Percentiles rank a stretch among this genome's conserved stretches.
These are phyloP conservation scores for Immersiporthe knoxdaviesiana DNA, from an alignment of 2,329 filamentous ascomycete genomes.

Conservation along the genomic window DNA sequence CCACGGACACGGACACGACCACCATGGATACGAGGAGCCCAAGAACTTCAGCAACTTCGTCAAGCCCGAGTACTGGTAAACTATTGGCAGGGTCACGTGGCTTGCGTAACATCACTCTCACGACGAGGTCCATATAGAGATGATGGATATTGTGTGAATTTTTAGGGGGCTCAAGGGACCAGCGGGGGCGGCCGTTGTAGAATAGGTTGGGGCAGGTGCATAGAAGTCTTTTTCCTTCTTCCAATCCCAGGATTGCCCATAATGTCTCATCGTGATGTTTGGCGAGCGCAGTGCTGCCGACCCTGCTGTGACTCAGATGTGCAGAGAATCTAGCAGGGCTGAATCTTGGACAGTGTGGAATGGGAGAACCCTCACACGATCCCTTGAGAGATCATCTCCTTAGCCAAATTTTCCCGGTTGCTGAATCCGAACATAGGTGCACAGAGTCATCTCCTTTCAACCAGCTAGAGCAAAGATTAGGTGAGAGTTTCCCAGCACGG, in stretches of 20 bases:
- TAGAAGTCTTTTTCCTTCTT: conserved; percentile 33
- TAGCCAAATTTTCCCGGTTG: not conserved
- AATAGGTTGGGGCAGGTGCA: conserved; percentile 39
- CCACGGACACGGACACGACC: conserved; percentile 56
- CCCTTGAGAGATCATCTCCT: not conserved
- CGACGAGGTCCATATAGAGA: conserved; percentile 19
- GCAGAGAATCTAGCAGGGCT: not conserved
- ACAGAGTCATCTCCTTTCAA: conserved; percentile 8
- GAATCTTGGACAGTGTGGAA: not conserved
- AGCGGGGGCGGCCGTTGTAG: conserved; percentile 41
- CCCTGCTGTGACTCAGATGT: not conserved
- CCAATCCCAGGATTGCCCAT: not conserved
- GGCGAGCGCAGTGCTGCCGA: not conserved
- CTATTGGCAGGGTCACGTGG: conserved; percentile 13
- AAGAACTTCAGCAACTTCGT: conserved; percentile 98
- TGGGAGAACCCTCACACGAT: not conserved
- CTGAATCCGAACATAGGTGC: not conserved
- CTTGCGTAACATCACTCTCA: not conserved
- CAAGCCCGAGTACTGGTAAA: conserved; percentile 90
- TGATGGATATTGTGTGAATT: conserved; percentile 15
- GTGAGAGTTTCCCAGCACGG: not conserved
- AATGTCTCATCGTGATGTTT: conserved; percentile 1
- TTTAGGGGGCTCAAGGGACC: conserved; percentile 13
- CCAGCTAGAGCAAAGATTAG: conserved; percentile 2
- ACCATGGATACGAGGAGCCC: conserved; percentile 75